Percentiles rank a stretch among this genome's conserved stretches.
Evolutionary conservation across 768 basidiomycete genomes (phyloP).

Genomic region (Cyclocybe cylindracea): DNA sequence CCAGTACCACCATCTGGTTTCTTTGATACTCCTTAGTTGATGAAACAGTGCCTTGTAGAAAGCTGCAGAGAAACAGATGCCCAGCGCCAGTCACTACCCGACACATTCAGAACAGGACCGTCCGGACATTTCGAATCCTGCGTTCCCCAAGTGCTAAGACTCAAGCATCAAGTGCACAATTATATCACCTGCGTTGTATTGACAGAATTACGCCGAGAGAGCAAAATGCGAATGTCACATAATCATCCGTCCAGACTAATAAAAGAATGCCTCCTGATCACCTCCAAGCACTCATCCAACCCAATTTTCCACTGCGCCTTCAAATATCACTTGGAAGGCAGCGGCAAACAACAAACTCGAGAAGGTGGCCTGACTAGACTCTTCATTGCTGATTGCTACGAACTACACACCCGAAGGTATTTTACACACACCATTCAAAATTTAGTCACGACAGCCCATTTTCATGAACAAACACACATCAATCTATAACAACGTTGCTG

Average conservation of each 20-base stretch:
- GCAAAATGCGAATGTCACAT: conserved; percentile 41
- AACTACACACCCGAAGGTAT: conserved; percentile 81
- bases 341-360: conserved; percentile 91
- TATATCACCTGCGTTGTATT: conserved; percentile 1
- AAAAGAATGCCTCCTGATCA: conserved; percentile 76
- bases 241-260: conserved; percentile 24
- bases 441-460: conserved; percentile 78
- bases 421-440: conserved; percentile 92
- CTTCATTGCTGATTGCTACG: background rate
- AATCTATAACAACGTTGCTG: conserved; percentile 78
- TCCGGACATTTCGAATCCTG: conserved; percentile 67
- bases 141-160: conserved; percentile 75
- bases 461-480: conserved; percentile 79
- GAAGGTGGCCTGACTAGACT: conserved; percentile 55
- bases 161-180: conserved; percentile 56
- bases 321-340: conserved; percentile 93
- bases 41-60: conserved; percentile 57
- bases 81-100: conserved; percentile 71
- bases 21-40: conserved; percentile 2
- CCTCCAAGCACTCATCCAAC: conserved; percentile 79
- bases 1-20: background rate
- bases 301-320: conserved; percentile 86
- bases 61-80: conserved; percentile 80
- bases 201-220: conserved; percentile 42
- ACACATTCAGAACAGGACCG: conserved; percentile 50